Evolutionary conservation across 1,284 basidiomycete species (phyloP), one percentile per base, ranked within the genome.

Genomic region (Puccinia horiana): DNA sequence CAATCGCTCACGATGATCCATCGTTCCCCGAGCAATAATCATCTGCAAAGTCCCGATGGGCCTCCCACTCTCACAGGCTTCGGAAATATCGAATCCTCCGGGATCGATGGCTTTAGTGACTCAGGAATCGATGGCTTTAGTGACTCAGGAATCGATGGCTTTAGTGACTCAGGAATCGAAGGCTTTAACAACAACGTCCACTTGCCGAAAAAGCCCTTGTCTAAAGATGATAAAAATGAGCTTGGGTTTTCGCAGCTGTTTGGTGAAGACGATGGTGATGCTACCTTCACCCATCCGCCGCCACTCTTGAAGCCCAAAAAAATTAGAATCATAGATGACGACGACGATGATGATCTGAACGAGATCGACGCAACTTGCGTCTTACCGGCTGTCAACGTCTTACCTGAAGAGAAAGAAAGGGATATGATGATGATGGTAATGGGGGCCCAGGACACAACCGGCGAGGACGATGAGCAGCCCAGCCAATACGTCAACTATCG

Each of bases 341-440:
- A 54, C 40, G 52, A 76, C 2, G 54, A 75, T 29, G 77, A 80
- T 20, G 67, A 72, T 16, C 37, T 61, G 49, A 58, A 80, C 23
- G 69, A 44, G 4, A 58, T 58, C 9, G 37, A 42, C 37, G 32
- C 67, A 29, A 81, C 70, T 23, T 81, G 80, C 40, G 61, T 81
- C 14, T 75, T 81, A 40, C 80, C 80, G 20, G 80, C 69, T 11
- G 80, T 81, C 16, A 65, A 81, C 47, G 80, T 81, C 23, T 67
- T 81, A n/a, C 80, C 80, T 20, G 80, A 81, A 56, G 80, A 81
- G 72, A 81, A 73, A 37, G 80, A 81, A 49, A 49, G 80, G n/a
- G 80, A 81, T 67, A 63, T 81, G 80, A 47, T 75, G 72, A 75
- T 74, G 72, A 81, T 81, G 80, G 69, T 74, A n/a, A 42, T 81